Conservation (phyloP, 2,329 filamentous ascomycete species). For the Alternaria gansuensis region DNA sequence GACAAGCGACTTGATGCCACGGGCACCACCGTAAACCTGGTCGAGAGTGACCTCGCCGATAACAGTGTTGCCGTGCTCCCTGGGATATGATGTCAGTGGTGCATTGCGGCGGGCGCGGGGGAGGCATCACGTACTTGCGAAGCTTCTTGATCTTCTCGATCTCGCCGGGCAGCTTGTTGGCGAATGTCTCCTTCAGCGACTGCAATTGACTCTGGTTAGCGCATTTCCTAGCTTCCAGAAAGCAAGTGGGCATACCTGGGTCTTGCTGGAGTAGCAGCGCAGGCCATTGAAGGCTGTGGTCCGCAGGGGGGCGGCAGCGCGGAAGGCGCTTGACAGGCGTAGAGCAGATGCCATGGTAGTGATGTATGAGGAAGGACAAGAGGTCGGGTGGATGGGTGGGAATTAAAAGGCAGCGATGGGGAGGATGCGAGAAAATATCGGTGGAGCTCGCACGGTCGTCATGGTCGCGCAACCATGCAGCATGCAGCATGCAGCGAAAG, state of each 20-base stretch:
- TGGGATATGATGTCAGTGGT: conserved; percentile 56
- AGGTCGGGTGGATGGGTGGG: conserved; percentile 47
- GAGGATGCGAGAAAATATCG: conserved; percentile 41
- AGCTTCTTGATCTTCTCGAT: conserved; percentile 99
- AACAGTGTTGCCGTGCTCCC: conserved; percentile 94
- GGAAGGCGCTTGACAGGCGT: conserved; percentile 82
- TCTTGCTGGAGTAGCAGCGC: conserved; percentile 91
- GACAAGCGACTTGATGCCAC: conserved; percentile 97
- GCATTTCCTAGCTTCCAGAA: conserved; percentile 24
- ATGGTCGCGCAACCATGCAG: conserved; percentile 13
- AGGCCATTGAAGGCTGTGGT: conserved; percentile 81
- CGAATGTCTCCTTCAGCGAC: conserved; percentile 98
- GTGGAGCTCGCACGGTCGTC: conserved; percentile 29
- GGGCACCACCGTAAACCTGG: conserved; percentile 98
- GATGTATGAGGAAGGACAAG: conserved; percentile 43
- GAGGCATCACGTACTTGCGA: conserved; percentile 72
- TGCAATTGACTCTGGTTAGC: conserved; percentile 56
- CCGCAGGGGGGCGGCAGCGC: conserved; percentile 72
- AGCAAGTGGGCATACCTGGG: conserved; percentile 69
- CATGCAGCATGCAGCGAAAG: neutral
- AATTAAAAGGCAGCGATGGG: conserved; percentile 38
- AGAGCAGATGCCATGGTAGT: conserved; percentile 82
- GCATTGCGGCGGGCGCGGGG: conserved; percentile 22
- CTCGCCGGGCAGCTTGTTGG: conserved; percentile 93
- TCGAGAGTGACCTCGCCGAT: conserved; percentile 98